These are phyloP conservation scores for Colletotrichum zoysiae DNA, from an alignment of 2,329 filamentous ascomycete species.

Conservation along the genomic window DNA sequence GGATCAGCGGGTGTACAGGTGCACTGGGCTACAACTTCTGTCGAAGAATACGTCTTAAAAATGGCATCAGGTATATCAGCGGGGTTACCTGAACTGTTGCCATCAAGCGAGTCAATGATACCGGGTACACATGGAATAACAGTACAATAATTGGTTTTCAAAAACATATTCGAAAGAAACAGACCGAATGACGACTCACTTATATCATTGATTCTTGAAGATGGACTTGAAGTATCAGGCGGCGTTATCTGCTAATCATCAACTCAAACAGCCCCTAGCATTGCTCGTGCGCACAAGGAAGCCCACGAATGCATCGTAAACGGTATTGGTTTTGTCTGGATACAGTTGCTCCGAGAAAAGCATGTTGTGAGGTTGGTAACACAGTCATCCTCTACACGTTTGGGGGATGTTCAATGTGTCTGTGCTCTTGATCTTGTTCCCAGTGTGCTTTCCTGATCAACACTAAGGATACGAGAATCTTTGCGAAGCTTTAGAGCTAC, in stretches of 20 bases:
- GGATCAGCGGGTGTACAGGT: not conserved
- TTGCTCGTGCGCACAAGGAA: no score
- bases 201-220: no score
- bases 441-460: not conserved
- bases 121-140: not conserved
- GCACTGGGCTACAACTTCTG: not conserved
- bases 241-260: not conserved
- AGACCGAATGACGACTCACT: not conserved
- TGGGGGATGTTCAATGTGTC: not conserved
- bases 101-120: not conserved
- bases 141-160: not conserved
- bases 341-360: not conserved
- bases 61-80: no score
- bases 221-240: no score
- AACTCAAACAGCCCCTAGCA: not conserved
- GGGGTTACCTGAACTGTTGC: not conserved
- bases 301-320: not conserved
- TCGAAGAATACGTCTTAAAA: not conserved
- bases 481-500: not conserved
- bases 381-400: not conserved
- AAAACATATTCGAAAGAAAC: not conserved
- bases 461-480: not conserved
- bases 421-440: not conserved
- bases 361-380: not conserved
- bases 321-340: not conserved